These are phyloP conservation scores for Ilyonectria robusta DNA, from an alignment of 2,329 filamentous ascomycete species.

Conservation along the genomic window DNA sequence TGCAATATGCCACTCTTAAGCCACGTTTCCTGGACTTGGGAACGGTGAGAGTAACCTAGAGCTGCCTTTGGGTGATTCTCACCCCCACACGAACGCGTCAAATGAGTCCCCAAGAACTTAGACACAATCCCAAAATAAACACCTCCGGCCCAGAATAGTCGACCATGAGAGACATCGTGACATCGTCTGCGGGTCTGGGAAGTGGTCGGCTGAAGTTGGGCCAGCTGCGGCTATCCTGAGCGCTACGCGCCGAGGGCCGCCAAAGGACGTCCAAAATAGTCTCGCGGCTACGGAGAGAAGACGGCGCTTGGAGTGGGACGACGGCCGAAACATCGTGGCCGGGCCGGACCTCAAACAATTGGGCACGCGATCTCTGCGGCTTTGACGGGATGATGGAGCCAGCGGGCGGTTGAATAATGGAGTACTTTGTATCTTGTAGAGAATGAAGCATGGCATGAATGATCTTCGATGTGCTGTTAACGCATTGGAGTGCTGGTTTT, in stretches of 20 bases:
- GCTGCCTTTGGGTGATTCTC: background rate
- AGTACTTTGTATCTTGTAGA: background rate
- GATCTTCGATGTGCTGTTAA: background rate
- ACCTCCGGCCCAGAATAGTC: background rate
- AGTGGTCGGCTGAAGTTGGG: slow-evolving; percentile 25
- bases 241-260: slow-evolving; percentile 22
- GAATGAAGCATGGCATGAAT: background rate
- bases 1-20: background rate
- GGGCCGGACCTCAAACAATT: slow-evolving; percentile 11
- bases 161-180: background rate
- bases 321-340: slow-evolving; percentile 23
- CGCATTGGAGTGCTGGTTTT: background rate
- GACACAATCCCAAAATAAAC: background rate
- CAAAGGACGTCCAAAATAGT: slow-evolving; percentile 38
- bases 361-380: slow-evolving; percentile 9
- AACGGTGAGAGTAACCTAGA: background rate
- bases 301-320: slow-evolving; percentile 21
- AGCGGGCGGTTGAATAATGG: background rate
- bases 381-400: slow-evolving; percentile 14
- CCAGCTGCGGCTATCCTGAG: slow-evolving; percentile 25
- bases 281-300: slow-evolving; percentile 38
- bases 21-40: background rate
- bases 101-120: background rate
- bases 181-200: slow-evolving; percentile 11
- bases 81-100: background rate